Base-by-base conservation (phyloP, 2,329 filamentous ascomycete genomes). In the Aspergillus pseudoterreus region DNA sequence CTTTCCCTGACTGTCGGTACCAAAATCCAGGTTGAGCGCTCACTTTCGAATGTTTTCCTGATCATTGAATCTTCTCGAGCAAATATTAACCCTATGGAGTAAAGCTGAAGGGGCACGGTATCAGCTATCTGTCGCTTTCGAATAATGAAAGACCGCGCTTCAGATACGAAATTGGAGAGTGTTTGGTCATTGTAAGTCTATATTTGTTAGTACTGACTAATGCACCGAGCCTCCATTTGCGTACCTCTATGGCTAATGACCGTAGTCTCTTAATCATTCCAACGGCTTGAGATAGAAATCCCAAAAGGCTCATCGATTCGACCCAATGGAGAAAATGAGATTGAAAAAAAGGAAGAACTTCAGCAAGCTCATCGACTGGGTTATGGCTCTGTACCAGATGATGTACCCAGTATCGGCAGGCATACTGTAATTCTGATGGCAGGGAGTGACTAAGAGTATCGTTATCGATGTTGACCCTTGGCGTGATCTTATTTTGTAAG, bases 61-160 rank as follows among this genome's bases (percentile, higher is more conserved):
- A 70, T 51, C 11, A 63, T 51, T 45, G 61, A 65, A 11, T 19
- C 48, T 49, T 51, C 44, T 30, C 67, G 68, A 21, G 60, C 52
- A 53, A 70, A 72, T 4, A 65, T 39, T 1, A 71, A 47, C 9
- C 63, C 69, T n/a, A 60, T 63, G 24, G 21, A 58, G 55, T 72
- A 72, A 24, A 66, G 48, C 52, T 72, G 67, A 27, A 72, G 65
- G 12, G 70, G 70, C 19, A 60, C 61, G 41, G 51, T 47, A 46
- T 67, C 52, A 35, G 63, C 56, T 22, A 70, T 60, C 6, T 57
- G 53, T 27, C 50, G 44, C 49, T 66, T 63, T 38, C 59, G 57
- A 1, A 69, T 53, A 42, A 66, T 47, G 51, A 72, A 69, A 35
- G 62, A 57, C 47, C 48, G 60, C 19, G 63, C 62, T 55, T 72